These are phyloP conservation scores for Collybia sordida DNA, from an alignment of 768 basidiomycete genomes.

Conservation along the genomic window DNA sequence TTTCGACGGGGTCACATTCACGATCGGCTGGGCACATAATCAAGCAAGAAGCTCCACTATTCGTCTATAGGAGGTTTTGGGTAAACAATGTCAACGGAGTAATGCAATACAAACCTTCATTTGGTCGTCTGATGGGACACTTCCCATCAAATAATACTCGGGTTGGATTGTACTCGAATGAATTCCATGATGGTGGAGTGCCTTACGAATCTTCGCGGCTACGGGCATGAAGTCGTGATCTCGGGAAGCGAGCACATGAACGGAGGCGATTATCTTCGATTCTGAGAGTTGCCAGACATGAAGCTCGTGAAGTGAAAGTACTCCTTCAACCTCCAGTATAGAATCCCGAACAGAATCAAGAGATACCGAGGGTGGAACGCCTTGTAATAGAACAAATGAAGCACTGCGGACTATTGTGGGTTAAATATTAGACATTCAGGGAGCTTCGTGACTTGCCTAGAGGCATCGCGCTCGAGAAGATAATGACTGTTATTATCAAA, in stretches of 20 bases:
- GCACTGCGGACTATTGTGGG: constrained; percentile 70
- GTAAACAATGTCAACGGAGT: constrained; percentile 5
- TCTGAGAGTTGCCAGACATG: constrained; percentile 99
- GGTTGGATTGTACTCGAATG: constrained; percentile 96
- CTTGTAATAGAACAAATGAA: constrained; percentile 93
- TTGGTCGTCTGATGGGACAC: constrained; percentile 42
- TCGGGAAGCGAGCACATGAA: constrained; percentile 86
- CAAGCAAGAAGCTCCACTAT: constrained; percentile 60
- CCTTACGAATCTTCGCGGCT: constrained; percentile 79
- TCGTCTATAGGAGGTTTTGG: constrained; percentile 32
- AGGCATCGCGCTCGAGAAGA: constrained; percentile 93
- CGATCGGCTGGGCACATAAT: constrained; percentile 71
- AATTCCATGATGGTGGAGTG: constrained; percentile 87
- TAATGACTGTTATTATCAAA: constrained; percentile 92
- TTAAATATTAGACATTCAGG: background rate
- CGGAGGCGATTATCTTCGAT: constrained; percentile 90
- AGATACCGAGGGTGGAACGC: constrained; percentile 86
- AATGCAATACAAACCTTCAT: constrained; percentile 37
- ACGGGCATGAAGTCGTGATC: constrained; percentile 90
- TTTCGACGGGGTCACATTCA: constrained; percentile 64
- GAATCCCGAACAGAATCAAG: constrained; percentile 85
- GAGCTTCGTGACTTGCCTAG: constrained; percentile 54
- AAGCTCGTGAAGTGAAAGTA: constrained; percentile 85
- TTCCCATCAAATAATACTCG: constrained; percentile 57
- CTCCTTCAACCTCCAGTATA: constrained; percentile 82